Evolutionary conservation across 1,139 yeast species (phyloP), one percentile per base, ranked within the genome.

Genomic region (Geotrichum aggregatum): DNA sequence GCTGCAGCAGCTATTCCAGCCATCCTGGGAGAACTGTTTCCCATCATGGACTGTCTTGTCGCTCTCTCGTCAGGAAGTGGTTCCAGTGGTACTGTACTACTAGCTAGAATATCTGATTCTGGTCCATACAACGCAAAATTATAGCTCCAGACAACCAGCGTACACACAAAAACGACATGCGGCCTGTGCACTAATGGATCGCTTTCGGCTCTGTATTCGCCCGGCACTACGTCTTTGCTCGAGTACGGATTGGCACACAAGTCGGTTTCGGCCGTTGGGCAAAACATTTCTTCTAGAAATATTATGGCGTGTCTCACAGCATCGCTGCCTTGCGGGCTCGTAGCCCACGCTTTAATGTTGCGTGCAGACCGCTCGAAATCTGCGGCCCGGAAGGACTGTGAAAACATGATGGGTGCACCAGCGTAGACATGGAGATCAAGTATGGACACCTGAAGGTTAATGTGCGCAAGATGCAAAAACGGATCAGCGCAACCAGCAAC

Each of bases 141-240:
- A 59, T 75, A 82, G 0, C 82, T 74, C 83, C 86, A 83, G 2
- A 82, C 68, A 30, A 82, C 71, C 47, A 83, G 62, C 0, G 78
- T 70, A 2, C 80, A 74, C 50, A 79, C 68, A 4, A 79, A 80
- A 18, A 83, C 65, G 36, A 79, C 76, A 58, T 80, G 78, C 21
- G 82, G 76, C 42, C 88, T 70, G 59, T 81, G 80, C 26, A 76
- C 68, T 38, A 77, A 72, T 1, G 80, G 80, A 60, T 82, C 87
- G 6, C 71, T 66, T 50, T 75, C 73, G 0, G 82, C 78, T 48
- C 76, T 47, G 74, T 67, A 35, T 2, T 14, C 22, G 4, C 47
- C 47, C 3, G 38, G 47, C 7, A 43, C 26, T 8, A 39, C 21
- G 24, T 30, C 39, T 6, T n/a, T 7, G 14, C 16, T 10, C 2